Conservation (phyloP, 495 filamentous ascomycete species). For the Podospora conica region DNA sequence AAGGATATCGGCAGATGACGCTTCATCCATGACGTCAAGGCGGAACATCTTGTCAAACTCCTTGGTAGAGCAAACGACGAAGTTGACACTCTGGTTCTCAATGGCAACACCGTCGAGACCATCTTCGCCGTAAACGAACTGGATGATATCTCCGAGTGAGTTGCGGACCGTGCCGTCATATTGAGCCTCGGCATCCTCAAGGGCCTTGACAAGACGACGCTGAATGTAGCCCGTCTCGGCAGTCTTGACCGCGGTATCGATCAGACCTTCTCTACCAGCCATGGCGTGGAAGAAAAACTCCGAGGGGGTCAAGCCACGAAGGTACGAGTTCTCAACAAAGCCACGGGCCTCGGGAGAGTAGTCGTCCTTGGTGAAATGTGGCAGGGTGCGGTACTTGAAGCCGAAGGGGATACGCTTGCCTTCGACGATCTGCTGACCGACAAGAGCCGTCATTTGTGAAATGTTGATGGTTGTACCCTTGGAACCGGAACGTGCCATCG, state of each 20-base stretch:
- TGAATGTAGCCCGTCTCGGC: conserved; percentile 99
- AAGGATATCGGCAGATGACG: conserved; percentile 50
- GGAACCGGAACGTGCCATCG: conserved; percentile 92
- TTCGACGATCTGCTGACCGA: conserved; percentile 96
- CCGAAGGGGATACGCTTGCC: conserved; percentile 99
- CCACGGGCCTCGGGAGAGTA: conserved; percentile 95
- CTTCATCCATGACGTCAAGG: conserved; percentile 87
- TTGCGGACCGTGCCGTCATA: conserved; percentile 98
- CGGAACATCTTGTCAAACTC: conserved; percentile 74
- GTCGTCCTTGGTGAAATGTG: conserved; percentile 98
- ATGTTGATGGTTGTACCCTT: conserved; percentile 99
- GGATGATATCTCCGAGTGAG: conserved; percentile 91
- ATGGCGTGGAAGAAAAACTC: conserved; percentile 99
- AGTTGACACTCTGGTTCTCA: conserved; percentile 84
- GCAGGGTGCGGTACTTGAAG: conserved; percentile 96
- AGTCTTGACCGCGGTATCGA: conserved; percentile 99
- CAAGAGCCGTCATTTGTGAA: conserved; percentile 96
- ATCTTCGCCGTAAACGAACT: conserved; percentile 97
- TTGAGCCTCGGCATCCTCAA: conserved; percentile 95
- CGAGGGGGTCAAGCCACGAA: conserved; percentile 87
- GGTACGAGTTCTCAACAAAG: conserved; percentile 98
- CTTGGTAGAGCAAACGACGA: conserved; percentile 65
- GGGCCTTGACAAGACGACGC: conserved; percentile 92
- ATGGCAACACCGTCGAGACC: conserved; percentile 87
- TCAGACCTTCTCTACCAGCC: conserved; percentile 99